Evolutionary conservation across 257 asterid species (phyloP).

Genomic region (Rhazya stricta): DNA sequence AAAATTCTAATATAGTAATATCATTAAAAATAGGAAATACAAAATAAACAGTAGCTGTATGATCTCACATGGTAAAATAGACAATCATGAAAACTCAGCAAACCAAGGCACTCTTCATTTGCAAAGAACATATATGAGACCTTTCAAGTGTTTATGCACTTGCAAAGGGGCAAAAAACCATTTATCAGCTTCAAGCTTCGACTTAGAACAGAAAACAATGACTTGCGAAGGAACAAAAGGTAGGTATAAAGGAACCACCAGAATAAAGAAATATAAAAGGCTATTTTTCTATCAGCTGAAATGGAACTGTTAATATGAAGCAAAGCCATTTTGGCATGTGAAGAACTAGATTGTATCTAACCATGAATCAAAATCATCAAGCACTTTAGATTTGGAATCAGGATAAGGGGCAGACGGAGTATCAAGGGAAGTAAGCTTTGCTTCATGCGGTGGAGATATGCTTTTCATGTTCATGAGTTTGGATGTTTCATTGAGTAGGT

Average conservation of each 20-base stretch:
- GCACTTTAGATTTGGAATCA: conserved; percentile 45
- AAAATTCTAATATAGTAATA: too few relatives aligned
- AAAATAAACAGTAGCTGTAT: too few relatives aligned
- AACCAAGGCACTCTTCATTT: too few relatives aligned
- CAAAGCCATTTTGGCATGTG: neutral
- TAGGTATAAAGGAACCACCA: neutral
- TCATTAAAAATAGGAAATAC: too few relatives aligned
- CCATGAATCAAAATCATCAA: conserved; percentile 88
- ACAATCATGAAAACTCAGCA: too few relatives aligned
- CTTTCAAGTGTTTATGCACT: neutral
- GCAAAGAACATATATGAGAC: too few relatives aligned
- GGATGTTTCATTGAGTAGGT: conserved; percentile 52
- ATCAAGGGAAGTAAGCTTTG: conserved; percentile 15
- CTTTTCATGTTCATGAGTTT: conserved; percentile 14
- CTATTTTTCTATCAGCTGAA: neutral
- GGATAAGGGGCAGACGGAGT: conserved; percentile 21
- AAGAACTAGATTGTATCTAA: conserved; percentile 51
- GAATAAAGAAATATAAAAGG: neutral
- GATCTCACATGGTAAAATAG: too few relatives aligned
- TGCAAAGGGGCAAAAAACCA: neutral
- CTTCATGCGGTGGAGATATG: conserved; percentile 13
- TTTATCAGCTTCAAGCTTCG: neutral
- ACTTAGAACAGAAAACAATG: too few relatives aligned
- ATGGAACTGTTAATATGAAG: neutral
- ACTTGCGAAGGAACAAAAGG: neutral